phyloP scores from a whole-genome alignment of 2,329 filamentous ascomycete species.

The Lachnellula arida region DNA sequence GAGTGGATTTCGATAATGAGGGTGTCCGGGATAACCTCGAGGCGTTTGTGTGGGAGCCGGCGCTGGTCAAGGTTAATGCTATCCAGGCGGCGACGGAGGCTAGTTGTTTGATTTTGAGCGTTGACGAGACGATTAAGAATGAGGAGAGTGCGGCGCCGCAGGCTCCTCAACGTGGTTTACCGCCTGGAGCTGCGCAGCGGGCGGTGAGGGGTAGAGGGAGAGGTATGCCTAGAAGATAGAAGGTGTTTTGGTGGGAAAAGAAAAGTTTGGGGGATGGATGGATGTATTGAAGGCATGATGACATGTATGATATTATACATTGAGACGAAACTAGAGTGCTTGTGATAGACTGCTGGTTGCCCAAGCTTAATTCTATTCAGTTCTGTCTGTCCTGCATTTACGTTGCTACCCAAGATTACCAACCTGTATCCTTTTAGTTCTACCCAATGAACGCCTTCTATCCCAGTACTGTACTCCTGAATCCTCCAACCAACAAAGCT shows the following conservation, averaged over 20 bases:
- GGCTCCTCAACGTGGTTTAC: constrained; percentile 69
- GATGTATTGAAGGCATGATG: neutral
- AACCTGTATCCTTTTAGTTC: too few species aligned
- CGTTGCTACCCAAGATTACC: too few species aligned
- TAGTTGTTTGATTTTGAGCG: constrained; percentile 87
- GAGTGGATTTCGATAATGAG: constrained; percentile 91
- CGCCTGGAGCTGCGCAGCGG: constrained; percentile 80
- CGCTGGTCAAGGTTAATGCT: constrained; percentile 93
- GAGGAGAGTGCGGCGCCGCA: constrained; percentile 86
- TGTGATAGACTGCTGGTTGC: neutral
- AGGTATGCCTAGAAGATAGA: constrained; percentile 69
- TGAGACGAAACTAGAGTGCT: neutral
- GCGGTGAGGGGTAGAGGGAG: constrained; percentile 78
- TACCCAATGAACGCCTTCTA: neutral
- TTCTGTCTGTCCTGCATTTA: neutral
- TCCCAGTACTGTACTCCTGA: neutral
- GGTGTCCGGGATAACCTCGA: constrained; percentile 93
- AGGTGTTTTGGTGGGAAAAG: neutral
- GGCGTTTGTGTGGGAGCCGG: constrained; percentile 95
- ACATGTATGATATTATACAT: constrained; percentile 8
- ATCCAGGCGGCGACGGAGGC: constrained; percentile 95
- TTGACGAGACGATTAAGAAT: constrained; percentile 98
- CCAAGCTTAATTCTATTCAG: neutral
- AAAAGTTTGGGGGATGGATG: neutral
- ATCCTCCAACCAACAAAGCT: neutral